Conservation (phyloP, 2,329 filamentous ascomycete species). For the Blumeria graminis region DNA sequence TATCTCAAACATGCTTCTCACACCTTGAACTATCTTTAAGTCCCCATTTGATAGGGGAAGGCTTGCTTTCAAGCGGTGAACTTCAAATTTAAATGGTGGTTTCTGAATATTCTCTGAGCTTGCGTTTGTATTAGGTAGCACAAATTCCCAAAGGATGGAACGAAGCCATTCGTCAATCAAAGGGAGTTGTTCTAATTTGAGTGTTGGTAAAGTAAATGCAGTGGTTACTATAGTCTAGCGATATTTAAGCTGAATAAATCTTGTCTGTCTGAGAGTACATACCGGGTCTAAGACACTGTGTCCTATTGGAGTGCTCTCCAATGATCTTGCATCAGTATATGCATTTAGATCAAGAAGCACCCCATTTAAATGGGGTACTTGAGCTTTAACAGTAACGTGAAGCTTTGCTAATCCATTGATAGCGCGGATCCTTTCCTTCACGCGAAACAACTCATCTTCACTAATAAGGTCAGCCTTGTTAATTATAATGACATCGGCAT, state of each 20-base stretch:
- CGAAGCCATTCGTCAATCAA: conserved; percentile 61
- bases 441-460: conserved; percentile 38
- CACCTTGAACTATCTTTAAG: conserved; percentile 65
- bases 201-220: conserved; percentile 38
- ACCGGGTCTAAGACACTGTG: conserved; percentile 83
- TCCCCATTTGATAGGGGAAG: conserved; percentile 39
- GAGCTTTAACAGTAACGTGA: conserved; percentile 56
- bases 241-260: not conserved
- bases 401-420: conserved; percentile 83
- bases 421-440: conserved; percentile 47
- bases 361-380: conserved; percentile 61
- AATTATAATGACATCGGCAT: conserved; percentile 82
- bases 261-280: conserved; percentile 14
- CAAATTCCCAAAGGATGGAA: conserved; percentile 59
- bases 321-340: conserved; percentile 51
- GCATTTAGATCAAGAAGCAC: conserved; percentile 76
- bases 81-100: conserved; percentile 31
- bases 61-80: conserved; percentile 72
- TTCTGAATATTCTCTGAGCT: not conserved
- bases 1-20: conserved; percentile 83
- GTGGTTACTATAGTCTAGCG: conserved; percentile 64
- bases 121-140: conserved; percentile 22
- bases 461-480: conserved; percentile 82
- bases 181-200: conserved; percentile 32
- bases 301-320: conserved; percentile 50